phyloP scores from a whole-genome alignment of 179 eudicot species.

The Spinacia oleracea region DNA sequence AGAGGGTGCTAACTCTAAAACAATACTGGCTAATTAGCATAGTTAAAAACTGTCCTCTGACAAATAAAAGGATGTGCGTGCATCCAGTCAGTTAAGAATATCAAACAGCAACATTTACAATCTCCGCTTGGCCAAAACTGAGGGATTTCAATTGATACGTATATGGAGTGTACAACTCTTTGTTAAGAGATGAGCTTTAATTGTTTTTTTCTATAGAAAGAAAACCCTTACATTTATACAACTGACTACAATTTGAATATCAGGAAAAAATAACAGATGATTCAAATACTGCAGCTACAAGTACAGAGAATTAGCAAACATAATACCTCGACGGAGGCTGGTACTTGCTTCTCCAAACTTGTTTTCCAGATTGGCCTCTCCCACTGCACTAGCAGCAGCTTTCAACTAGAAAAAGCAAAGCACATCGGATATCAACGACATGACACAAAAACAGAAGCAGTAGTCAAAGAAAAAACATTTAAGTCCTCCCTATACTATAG shows the following conservation, averaged over 20 bases:
- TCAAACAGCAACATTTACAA: background rate
- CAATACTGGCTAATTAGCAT: no score
- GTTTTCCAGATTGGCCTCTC: slow-evolving; percentile 77
- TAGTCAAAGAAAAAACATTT: background rate
- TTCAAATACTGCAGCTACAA: slow-evolving; percentile 31
- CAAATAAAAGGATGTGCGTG: background rate
- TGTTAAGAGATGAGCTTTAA: no score
- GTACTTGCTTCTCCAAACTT: slow-evolving; percentile 81
- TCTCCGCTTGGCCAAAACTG: background rate
- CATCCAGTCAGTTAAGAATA: background rate
- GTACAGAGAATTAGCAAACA: slow-evolving; percentile 96
- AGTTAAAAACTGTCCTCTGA: background rate
- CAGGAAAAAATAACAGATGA: background rate
- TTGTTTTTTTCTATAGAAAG: background rate
- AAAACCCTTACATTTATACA: slow-evolving; percentile 21
- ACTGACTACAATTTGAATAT: background rate
- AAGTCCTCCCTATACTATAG: background rate
- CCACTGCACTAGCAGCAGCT: slow-evolving; percentile 92
- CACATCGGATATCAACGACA: no score
- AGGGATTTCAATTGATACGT: background rate
- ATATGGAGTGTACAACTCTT: slow-evolving; percentile 10
- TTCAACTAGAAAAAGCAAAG: slow-evolving; percentile 55
- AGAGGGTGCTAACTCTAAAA: no score
- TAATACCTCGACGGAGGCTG: slow-evolving; percentile 93
- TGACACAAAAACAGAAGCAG: background rate